phyloP scores from a whole-genome alignment of 1,284 basidiomycete genomes.

The Exobasidium rhododendri region DNA sequence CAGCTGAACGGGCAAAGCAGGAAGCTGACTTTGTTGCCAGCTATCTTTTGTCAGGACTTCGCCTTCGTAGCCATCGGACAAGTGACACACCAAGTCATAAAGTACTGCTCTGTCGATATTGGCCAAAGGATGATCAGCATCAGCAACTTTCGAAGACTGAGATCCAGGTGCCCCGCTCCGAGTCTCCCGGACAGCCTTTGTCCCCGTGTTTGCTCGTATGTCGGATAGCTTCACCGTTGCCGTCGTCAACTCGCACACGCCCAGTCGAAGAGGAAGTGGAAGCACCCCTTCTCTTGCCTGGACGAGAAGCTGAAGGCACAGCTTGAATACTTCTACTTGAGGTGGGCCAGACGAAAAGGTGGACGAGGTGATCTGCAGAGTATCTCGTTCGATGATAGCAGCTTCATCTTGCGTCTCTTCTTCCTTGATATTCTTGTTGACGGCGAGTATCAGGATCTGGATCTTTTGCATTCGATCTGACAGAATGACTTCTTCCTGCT shows the following conservation, averaged over 20 bases:
- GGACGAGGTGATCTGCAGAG: neutral
- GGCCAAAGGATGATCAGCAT: conserved; percentile 39
- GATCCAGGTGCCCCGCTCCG: conserved; percentile 43
- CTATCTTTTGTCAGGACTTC: neutral
- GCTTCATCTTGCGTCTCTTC: conserved; percentile 10
- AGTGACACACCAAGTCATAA: conserved; percentile 37
- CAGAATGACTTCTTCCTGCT: conserved; percentile 25
- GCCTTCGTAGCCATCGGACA: conserved; percentile 14
- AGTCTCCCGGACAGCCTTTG: conserved; percentile 32
- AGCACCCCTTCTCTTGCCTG: conserved; percentile 22
- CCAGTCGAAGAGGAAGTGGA: conserved; percentile 23
- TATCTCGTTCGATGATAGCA: neutral
- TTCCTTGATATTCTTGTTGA: conserved; percentile 25
- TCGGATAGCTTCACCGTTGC: conserved; percentile 35
- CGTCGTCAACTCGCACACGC: conserved; percentile 31
- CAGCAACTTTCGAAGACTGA: conserved; percentile 35
- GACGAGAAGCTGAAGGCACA: conserved; percentile 28
- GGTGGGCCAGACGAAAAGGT: conserved; percentile 9
- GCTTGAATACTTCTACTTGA: conserved; percentile 31
- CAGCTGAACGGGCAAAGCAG: conserved; percentile 35
- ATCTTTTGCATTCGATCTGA: conserved; percentile 26
- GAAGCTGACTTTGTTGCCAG: conserved; percentile 5
- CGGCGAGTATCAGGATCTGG: conserved; percentile 27
- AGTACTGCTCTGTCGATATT: conserved; percentile 43
- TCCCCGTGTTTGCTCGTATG: conserved; percentile 27